Percentiles rank a stretch among this genome's conserved stretches.
Conservation (phyloP, 352 stramenopile genomes). For the Paralagenidium karlingii region DNA sequence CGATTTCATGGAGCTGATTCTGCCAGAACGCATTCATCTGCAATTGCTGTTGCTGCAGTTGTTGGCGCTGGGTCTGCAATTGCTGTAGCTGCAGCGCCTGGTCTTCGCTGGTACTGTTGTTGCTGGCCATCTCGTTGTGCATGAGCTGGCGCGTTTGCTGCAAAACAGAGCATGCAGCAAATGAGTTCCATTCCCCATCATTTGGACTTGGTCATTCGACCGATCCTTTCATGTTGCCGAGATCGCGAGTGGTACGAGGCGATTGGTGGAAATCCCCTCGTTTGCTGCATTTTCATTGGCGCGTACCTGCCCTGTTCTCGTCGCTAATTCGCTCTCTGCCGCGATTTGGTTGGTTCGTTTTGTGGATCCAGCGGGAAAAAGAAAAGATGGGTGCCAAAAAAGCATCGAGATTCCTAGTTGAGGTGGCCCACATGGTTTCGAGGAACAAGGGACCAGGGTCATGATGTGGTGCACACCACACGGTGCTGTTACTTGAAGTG, state of each 20-base stretch:
- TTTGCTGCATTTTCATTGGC: constrained; percentile 54
- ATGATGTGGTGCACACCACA: not conserved
- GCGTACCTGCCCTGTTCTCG: constrained; percentile 10
- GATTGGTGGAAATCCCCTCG: constrained; percentile 66
- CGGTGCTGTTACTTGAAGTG: not conserved
- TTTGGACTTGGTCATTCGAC: too few relatives aligned
- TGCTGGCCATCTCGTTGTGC: too few relatives aligned
- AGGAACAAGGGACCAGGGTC: not conserved
- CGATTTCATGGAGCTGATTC: constrained; percentile 80
- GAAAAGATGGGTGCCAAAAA: not conserved
- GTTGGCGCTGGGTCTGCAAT: constrained; percentile 74
- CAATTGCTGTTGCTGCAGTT: constrained; percentile 82
- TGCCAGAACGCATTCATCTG: constrained; percentile 83
- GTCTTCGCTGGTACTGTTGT: too few relatives aligned
- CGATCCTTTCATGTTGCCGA: too few relatives aligned
- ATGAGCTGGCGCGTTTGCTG: too few relatives aligned
- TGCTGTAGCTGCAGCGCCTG: constrained; percentile 84
- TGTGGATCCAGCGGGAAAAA: not conserved
- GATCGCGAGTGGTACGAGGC: too few relatives aligned
- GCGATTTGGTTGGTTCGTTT: constrained; percentile 19
- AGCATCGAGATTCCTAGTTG: not conserved
- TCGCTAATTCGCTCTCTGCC: constrained; percentile 25
- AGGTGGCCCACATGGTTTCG: not conserved
- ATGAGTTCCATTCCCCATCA: too few relatives aligned
- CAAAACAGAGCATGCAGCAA: too few relatives aligned